These are phyloP conservation scores for Helotiales sp. DNA, from an alignment of 2,329 filamentous ascomycete genomes.

Conservation along the genomic window DNA sequence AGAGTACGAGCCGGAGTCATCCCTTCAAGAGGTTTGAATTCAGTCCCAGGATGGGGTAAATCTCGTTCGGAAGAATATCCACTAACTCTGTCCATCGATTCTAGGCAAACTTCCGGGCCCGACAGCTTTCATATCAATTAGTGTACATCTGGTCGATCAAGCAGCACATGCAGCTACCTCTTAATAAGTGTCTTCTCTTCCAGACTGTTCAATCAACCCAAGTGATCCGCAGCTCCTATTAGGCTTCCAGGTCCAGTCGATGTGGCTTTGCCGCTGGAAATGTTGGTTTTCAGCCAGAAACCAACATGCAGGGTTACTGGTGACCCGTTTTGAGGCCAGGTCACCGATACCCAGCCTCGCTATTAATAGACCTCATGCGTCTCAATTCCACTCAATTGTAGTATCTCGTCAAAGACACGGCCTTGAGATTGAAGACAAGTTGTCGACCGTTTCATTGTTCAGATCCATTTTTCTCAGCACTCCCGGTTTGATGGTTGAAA, in stretches of 20 bases:
- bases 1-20: neutral
- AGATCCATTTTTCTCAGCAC: too few relatives aligned
- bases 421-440: neutral
- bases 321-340: constrained; percentile 1
- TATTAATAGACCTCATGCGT: constrained; percentile 3
- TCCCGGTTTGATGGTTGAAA: neutral
- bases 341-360: neutral
- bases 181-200: neutral
- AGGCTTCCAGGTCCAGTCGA: too few relatives aligned
- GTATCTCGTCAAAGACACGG: neutral
- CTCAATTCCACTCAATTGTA: too few relatives aligned
- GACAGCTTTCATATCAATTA: neutral
- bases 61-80: too few relatives aligned
- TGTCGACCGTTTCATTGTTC: neutral
- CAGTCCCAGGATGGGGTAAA: too few relatives aligned
- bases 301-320: constrained; percentile 2
- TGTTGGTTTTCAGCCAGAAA: neutral
- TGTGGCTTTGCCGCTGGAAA: neutral
- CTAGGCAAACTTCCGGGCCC: too few relatives aligned
- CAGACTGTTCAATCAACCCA: neutral
- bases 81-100: neutral
- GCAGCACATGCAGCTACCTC: neutral
- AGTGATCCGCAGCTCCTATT: too few relatives aligned
- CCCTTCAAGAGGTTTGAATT: too few relatives aligned
- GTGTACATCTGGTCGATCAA: neutral